Conservation (phyloP, 129 eudicot species). For the Chrysanthemum makinoi region DNA sequence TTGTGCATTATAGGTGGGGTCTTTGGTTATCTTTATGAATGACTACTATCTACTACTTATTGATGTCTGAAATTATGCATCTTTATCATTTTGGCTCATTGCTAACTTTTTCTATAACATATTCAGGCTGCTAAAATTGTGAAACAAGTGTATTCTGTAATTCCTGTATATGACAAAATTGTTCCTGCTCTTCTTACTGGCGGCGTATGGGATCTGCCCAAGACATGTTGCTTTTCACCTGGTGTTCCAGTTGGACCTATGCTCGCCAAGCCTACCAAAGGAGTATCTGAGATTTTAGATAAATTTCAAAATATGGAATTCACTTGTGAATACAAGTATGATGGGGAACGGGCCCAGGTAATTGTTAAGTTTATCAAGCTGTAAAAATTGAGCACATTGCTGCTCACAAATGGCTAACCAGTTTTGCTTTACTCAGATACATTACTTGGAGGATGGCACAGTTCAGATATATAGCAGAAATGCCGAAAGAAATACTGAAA, state of each 20-base stretch:
- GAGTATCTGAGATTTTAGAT: slow-evolving; percentile 89
- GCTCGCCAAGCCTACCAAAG: slow-evolving; percentile 98
- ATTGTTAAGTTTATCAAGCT: not conserved
- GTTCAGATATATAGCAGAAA: slow-evolving; percentile 97
- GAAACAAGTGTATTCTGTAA: slow-evolving; percentile 88
- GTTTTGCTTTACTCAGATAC: slow-evolving; percentile 49
- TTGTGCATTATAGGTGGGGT: no score
- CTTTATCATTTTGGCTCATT: not conserved
- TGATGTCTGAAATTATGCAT: not conserved
- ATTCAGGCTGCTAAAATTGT: slow-evolving; percentile 82
- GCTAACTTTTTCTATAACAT: not conserved
- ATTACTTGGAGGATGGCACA: slow-evolving; percentile 86
- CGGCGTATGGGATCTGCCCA: slow-evolving; percentile 82
- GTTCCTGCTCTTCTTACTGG: slow-evolving; percentile 76
- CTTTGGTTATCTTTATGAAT: no score
- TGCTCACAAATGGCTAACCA: not conserved
- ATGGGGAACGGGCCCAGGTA: slow-evolving; percentile 99
- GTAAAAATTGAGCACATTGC: not conserved
- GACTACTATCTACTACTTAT: no score
- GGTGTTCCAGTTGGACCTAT: slow-evolving; percentile 98
- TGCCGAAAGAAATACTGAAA: slow-evolving; percentile 93
- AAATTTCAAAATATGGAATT: slow-evolving; percentile 91
- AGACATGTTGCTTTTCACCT: slow-evolving; percentile 71
- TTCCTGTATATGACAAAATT: slow-evolving; percentile 89
- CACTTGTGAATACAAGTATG: slow-evolving; percentile 97